Percentiles rank a stretch among this genome's conserved stretches.
phyloP scores from a whole-genome alignment of 768 basidiomycete species.

The Scleroderma citrinum region DNA sequence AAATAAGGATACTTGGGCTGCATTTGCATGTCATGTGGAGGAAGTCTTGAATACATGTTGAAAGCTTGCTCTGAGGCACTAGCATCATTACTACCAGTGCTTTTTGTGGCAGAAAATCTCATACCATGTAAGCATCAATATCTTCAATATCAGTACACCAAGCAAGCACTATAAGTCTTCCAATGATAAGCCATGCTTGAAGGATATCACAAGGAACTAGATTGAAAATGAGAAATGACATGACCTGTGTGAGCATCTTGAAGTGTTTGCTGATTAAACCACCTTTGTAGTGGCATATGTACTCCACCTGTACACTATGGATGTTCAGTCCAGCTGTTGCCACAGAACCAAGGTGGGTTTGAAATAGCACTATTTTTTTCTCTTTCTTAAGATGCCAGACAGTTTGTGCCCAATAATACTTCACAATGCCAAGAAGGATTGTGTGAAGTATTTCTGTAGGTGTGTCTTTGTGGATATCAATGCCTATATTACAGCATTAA shows the following conservation, averaged over 20 bases:
- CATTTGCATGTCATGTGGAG: conserved; percentile 16
- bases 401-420: conserved; percentile 29
- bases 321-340: conserved; percentile 20
- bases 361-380: conserved; percentile 15
- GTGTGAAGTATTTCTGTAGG: conserved; percentile 31
- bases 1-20: conserved; percentile 19
- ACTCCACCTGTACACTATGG: conserved; percentile 20
- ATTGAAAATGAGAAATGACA: conserved; percentile 26
- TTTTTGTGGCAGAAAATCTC: neutral
- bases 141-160: conserved; percentile 39
- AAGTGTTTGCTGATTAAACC: conserved; percentile 29
- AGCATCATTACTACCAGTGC: neutral
- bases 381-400: conserved; percentile 19
- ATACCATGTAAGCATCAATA: conserved; percentile 27
- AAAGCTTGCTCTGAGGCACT: neutral
- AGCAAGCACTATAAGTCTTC: conserved; percentile 30
- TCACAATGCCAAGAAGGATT: conserved; percentile 28
- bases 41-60: conserved; percentile 18
- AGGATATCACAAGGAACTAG: conserved; percentile 22
- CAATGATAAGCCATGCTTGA: conserved; percentile 25
- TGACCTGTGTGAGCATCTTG: conserved; percentile 26
- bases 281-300: conserved; percentile 27
- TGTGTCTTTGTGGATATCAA: conserved; percentile 27
- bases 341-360: conserved; percentile 20
- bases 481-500: conserved; percentile 12